These are phyloP conservation scores for Sherardia arvensis DNA, from an alignment of 257 asterid genomes.

Conservation along the genomic window DNA sequence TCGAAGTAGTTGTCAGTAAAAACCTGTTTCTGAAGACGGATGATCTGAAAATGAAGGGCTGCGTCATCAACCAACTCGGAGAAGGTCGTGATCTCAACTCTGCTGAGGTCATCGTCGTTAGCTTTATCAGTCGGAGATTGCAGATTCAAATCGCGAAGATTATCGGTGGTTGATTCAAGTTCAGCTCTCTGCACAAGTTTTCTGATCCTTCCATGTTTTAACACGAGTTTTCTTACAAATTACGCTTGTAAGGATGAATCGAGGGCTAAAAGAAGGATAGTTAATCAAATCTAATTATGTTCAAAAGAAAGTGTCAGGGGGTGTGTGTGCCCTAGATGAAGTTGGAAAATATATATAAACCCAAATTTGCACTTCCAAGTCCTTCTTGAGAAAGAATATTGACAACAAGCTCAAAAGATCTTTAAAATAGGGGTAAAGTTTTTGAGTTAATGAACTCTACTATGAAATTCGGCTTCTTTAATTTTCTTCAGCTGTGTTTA, in stretches of 20 bases:
- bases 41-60: slow-evolving; percentile 64
- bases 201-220: not conserved
- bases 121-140: not conserved
- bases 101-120: not conserved
- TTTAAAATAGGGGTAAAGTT: too few species aligned
- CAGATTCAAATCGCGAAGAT: not conserved
- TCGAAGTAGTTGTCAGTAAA: not conserved
- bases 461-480: too few species aligned
- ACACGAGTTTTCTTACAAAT: not conserved
- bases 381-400: not conserved
- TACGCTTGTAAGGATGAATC: not conserved
- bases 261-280: not conserved
- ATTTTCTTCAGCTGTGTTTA: too few species aligned
- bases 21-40: slow-evolving; percentile 83
- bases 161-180: not conserved
- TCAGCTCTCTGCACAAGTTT: not conserved
- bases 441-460: too few species aligned
- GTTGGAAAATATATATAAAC: too few species aligned
- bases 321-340: too few species aligned
- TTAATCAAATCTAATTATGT: not conserved
- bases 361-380: not conserved
- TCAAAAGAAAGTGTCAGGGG: too few species aligned
- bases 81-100: slow-evolving; percentile 54
- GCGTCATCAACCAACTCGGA: slow-evolving; percentile 56
- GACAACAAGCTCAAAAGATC: too few species aligned